phyloP scores from a whole-genome alignment of 176 grass and related monocot species.

The Elymus sibiricus region DNA sequence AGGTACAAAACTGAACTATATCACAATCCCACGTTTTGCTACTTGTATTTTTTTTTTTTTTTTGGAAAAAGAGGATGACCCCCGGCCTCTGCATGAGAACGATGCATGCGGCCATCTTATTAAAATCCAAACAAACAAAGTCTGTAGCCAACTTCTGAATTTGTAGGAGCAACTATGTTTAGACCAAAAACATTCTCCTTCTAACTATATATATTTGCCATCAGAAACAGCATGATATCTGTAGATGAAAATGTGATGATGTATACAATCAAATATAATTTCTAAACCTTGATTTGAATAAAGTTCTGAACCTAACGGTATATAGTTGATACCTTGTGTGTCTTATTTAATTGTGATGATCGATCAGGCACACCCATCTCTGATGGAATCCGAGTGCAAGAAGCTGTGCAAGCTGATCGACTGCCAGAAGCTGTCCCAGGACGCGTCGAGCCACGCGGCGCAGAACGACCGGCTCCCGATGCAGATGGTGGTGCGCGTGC shows the following conservation, averaged over 20 bases:
- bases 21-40: background rate
- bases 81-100: too few relatives aligned
- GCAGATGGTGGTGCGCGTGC: constrained; percentile 60
- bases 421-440: constrained; percentile 61
- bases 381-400: constrained; percentile 92
- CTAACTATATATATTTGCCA: background rate
- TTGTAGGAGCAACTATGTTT: background rate
- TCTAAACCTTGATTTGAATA: background rate
- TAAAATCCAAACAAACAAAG: too few relatives aligned
- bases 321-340: background rate
- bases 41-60: too few relatives aligned
- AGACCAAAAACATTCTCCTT: background rate
- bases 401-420: constrained; percentile 92
- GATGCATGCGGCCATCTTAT: too few relatives aligned
- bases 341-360: background rate
- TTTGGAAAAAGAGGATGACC: too few relatives aligned
- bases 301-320: background rate
- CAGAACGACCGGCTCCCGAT: constrained; percentile 86
- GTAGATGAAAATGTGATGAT: background rate
- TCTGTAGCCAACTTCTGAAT: background rate
- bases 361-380: constrained; percentile 74
- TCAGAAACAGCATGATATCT: background rate
- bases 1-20: constrained; percentile 51
- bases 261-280: background rate
- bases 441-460: constrained; percentile 63